Conservation (phyloP, 1,284 basidiomycete genomes). For the Cryptococcus maquisensis region DNA sequence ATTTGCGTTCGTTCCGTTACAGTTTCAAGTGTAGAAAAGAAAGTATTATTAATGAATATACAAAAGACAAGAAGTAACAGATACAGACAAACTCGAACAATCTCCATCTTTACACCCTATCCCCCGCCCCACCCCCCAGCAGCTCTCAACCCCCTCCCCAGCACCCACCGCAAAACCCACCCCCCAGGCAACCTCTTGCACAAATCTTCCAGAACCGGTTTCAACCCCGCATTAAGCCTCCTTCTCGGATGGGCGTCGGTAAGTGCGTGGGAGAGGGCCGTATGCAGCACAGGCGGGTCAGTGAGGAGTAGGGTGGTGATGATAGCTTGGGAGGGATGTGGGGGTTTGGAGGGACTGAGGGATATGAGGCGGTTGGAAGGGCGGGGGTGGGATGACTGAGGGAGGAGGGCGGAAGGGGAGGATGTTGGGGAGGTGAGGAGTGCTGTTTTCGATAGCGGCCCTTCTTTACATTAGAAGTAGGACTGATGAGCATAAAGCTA, state of each 20-base stretch:
- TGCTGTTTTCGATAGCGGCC: slow-evolving; percentile 3
- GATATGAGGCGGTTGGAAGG: too few species aligned
- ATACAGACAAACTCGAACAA: neutral
- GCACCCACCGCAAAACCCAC: slow-evolving; percentile 28
- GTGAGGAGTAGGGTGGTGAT: neutral
- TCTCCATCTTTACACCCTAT: neutral
- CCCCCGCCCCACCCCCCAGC: neutral
- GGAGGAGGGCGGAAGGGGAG: too few species aligned
- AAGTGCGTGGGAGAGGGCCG: slow-evolving; percentile 9
- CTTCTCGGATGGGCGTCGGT: slow-evolving; percentile 39
- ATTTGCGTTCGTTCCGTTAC: too few species aligned
- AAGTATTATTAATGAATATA: too few species aligned
- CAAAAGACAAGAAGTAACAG: too few species aligned
- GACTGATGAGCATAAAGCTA: neutral
- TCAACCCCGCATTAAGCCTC: slow-evolving; percentile 35
- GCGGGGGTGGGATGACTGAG: too few species aligned
- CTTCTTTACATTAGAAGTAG: neutral
- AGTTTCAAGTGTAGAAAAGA: too few species aligned
- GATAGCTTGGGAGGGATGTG: too few species aligned
- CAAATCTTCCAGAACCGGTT: slow-evolving; percentile 26
- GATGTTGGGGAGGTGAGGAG: slow-evolving; percentile 22
- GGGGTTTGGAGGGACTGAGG: neutral
- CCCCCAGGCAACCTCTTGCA: slow-evolving; percentile 25
- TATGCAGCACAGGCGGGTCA: neutral
- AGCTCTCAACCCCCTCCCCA: slow-evolving; percentile 27